A percentile compares a stretch with the other conserved stretches of the same genome.
These are phyloP conservation scores for Theobroma grandiflorum DNA, from an alignment of 441 rosid genomes.

Conservation along the genomic window DNA sequence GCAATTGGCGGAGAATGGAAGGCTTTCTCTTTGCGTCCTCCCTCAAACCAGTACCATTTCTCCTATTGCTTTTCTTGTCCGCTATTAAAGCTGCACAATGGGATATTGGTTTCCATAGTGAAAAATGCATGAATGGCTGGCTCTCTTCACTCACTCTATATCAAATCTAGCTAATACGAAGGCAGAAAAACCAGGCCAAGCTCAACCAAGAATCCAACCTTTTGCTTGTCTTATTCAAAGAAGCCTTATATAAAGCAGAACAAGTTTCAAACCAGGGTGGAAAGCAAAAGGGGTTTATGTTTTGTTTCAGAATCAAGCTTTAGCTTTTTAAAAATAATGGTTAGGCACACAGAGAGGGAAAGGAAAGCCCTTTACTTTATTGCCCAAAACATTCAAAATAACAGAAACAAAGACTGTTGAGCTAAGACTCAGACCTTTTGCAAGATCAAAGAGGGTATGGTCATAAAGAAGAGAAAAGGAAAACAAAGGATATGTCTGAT, in stretches of 20 bases:
- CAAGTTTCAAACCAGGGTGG: conserved; percentile 33
- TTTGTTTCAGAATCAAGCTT: conserved; percentile 34
- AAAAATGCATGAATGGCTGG: conserved; percentile 60
- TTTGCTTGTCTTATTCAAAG: conserved; percentile 10
- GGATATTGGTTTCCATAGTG: conserved; percentile 79
- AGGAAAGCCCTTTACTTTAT: conserved; percentile 36
- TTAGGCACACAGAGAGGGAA: conserved; percentile 6
- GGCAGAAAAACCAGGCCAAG: background rate
- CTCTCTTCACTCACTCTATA: conserved; percentile 22
- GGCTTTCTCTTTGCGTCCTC: conserved; percentile 56
- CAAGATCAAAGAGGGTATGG: conserved; percentile 33
- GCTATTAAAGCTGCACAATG: conserved; percentile 66
- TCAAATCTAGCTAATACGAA: conserved; percentile 27
- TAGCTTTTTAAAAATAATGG: conserved; percentile 27
- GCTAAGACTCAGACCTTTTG: conserved; percentile 32
- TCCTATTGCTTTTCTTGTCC: conserved; percentile 61
- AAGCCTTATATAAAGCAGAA: conserved; percentile 22
- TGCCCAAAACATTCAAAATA: conserved; percentile 48
- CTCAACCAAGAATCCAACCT: conserved; percentile 29
- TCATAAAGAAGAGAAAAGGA: conserved; percentile 43
- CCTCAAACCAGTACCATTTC: conserved; percentile 51
- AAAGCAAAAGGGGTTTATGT: conserved; percentile 36
- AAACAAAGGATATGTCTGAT: conserved; percentile 27
- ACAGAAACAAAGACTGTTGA: conserved; percentile 38
- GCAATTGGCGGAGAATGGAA: conserved; percentile 57